Conservation (phyloP, 1,139 yeast species). For the Sugiyamaella japonica region DNA sequence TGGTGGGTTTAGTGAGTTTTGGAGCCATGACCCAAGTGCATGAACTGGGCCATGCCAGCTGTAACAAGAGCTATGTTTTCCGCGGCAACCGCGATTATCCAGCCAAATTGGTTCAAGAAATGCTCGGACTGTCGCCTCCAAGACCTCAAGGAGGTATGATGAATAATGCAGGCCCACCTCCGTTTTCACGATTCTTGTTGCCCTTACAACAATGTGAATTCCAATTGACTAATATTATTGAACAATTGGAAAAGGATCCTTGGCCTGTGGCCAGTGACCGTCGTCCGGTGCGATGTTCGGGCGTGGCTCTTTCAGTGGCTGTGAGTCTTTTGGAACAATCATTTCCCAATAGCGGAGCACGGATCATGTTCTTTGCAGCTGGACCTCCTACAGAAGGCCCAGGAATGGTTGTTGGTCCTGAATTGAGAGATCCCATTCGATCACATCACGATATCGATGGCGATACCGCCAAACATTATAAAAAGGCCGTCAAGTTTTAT, state of each 20-base stretch:
- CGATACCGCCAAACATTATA: slow-evolving; percentile 87
- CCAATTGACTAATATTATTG: slow-evolving; percentile 78
- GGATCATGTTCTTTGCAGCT: slow-evolving; percentile 86
- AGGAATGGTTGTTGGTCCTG: slow-evolving; percentile 89
- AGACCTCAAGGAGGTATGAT: slow-evolving; percentile 39
- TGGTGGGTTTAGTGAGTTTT: slow-evolving; percentile 86
- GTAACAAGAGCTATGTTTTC: slow-evolving; percentile 82
- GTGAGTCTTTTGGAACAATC: slow-evolving; percentile 78
- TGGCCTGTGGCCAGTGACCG: slow-evolving; percentile 91
- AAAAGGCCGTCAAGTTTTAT: slow-evolving; percentile 85
- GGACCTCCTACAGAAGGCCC: slow-evolving; percentile 97
- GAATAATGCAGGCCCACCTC: slow-evolving; percentile 31
- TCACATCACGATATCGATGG: slow-evolving; percentile 94
- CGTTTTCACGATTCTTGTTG: slow-evolving; percentile 74
- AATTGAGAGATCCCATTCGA: slow-evolving; percentile 92
- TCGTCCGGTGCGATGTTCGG: slow-evolving; percentile 90
- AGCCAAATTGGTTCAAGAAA: slow-evolving; percentile 69
- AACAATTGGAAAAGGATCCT: slow-evolving; percentile 77
- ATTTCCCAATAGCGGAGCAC: slow-evolving; percentile 87
- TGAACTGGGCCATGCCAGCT: slow-evolving; percentile 77
- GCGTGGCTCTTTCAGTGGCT: slow-evolving; percentile 88
- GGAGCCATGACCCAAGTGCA: slow-evolving; percentile 96
- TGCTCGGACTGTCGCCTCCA: slow-evolving; percentile 57
- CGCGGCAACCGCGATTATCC: slow-evolving; percentile 90
- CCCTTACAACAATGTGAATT: slow-evolving; percentile 87